Conservation (phyloP, 441 rosid genomes). For the Populus hybrid region DNA sequence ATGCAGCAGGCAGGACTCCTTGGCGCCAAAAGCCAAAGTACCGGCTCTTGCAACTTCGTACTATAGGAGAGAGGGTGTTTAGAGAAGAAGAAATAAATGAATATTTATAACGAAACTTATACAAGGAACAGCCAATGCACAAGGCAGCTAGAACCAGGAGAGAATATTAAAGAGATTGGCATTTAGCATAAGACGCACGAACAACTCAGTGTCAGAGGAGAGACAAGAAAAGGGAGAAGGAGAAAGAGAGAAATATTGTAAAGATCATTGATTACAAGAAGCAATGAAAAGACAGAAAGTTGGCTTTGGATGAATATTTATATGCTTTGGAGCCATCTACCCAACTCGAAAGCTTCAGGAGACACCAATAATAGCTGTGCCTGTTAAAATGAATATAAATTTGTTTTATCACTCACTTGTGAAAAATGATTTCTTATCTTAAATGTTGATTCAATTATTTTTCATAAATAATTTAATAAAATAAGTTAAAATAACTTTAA, state of each 20-base stretch:
- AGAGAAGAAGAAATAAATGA: neutral
- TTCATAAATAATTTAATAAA: too few species aligned
- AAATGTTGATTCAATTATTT: too few species aligned
- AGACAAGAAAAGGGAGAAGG: neutral
- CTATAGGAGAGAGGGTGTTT: neutral
- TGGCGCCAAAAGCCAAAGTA: neutral
- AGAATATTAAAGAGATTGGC: neutral
- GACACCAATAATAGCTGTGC: too few species aligned
- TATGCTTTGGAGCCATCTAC: too few species aligned
- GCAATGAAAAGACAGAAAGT: constrained; percentile 15
- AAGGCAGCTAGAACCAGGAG: neutral
- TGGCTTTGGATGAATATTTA: neutral
- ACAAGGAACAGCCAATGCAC: neutral
- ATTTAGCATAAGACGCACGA: neutral
- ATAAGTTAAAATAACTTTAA: too few species aligned
- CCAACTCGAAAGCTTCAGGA: too few species aligned
- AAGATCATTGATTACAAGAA: neutral
- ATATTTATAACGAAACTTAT: neutral
- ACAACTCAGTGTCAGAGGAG: constrained; percentile 10
- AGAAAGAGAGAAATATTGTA: neutral
- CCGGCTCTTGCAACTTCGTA: neutral
- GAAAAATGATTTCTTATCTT: too few species aligned
- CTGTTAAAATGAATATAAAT: too few species aligned
- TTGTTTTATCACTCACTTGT: too few species aligned
- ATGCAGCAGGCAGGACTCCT: neutral